Conservation (phyloP, 176 grass and related monocot genomes). For the Aegilops speltoides region DNA sequence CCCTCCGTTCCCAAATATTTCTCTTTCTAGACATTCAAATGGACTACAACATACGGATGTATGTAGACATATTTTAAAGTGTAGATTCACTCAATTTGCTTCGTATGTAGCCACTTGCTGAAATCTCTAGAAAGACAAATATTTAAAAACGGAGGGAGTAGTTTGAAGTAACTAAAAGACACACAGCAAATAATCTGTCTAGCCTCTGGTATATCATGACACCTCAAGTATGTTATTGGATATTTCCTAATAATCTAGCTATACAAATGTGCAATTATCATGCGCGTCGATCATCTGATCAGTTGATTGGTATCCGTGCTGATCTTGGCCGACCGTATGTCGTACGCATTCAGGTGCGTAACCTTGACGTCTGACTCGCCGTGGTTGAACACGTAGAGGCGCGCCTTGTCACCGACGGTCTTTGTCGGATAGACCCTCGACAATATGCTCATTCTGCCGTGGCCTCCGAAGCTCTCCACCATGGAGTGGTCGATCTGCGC, state of each 20-base stretch:
- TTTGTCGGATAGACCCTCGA: constrained; percentile 57
- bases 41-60: no score
- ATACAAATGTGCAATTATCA: neutral
- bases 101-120: no score
- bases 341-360: constrained; percentile 38
- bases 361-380: constrained; percentile 42
- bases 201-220: no score
- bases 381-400: constrained; percentile 67
- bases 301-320: neutral
- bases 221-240: no score
- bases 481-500: constrained; percentile 54
- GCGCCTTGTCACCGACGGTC: constrained; percentile 44
- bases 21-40: no score
- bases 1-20: no score
- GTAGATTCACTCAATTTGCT: no score
- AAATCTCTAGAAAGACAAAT: no score
- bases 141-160: no score
- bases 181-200: no score
- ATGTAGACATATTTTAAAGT: no score
- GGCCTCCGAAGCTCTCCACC: constrained; percentile 61
- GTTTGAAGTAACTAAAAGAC: no score
- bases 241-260: neutral
- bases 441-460: constrained; percentile 54
- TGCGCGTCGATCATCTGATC: neutral
- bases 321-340: constrained; percentile 43